Conservation (phyloP, 2,329 filamentous ascomycete genomes). For the Fusarium drepaniforme region DNA sequence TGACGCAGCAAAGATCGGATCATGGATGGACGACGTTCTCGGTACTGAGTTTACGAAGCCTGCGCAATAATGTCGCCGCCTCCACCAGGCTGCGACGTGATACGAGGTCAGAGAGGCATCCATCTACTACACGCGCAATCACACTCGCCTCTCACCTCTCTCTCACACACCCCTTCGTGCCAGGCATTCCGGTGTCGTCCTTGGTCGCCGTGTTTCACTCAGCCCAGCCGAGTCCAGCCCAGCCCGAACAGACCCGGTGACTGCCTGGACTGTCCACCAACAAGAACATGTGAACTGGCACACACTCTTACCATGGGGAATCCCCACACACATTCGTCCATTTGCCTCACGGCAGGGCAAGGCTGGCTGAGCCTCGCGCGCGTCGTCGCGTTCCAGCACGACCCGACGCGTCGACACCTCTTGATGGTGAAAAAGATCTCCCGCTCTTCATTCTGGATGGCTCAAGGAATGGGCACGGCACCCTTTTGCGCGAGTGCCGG, state of each 20-base stretch:
- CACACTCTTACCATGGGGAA: constrained; percentile 25
- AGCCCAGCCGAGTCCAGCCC: constrained; percentile 12
- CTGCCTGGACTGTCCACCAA: constrained; percentile 26
- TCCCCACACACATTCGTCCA: constrained; percentile 30
- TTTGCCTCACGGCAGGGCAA: constrained; percentile 6
- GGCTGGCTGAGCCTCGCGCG: constrained; percentile 39
- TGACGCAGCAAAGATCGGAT: constrained; percentile 41
- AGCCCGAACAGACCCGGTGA: constrained; percentile 35
- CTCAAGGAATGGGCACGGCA: constrained; percentile 26
- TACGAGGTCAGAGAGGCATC: constrained; percentile 23
- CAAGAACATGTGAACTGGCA: constrained; percentile 34
- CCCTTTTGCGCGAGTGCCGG: constrained; percentile 10
- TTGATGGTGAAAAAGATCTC: constrained; percentile 11
- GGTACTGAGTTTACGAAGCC: constrained; percentile 47
- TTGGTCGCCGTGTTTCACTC: constrained; percentile 32
- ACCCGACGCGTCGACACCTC: constrained; percentile 30
- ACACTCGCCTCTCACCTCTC: constrained; percentile 26
- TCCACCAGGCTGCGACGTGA: constrained; percentile 28
- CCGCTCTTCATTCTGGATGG: constrained; percentile 8
- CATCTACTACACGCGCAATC: constrained; percentile 16
- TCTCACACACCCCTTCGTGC: constrained; percentile 38
- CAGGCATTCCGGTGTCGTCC: constrained; percentile 27
- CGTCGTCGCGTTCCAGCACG: constrained; percentile 34
- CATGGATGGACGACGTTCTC: constrained; percentile 48
- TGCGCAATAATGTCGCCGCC: constrained; percentile 22